A percentile compares a stretch with the other conserved stretches of the same genome.
Evolutionary conservation across 306 rosid species (phyloP).

Genomic region (Carpinus fangiana): DNA sequence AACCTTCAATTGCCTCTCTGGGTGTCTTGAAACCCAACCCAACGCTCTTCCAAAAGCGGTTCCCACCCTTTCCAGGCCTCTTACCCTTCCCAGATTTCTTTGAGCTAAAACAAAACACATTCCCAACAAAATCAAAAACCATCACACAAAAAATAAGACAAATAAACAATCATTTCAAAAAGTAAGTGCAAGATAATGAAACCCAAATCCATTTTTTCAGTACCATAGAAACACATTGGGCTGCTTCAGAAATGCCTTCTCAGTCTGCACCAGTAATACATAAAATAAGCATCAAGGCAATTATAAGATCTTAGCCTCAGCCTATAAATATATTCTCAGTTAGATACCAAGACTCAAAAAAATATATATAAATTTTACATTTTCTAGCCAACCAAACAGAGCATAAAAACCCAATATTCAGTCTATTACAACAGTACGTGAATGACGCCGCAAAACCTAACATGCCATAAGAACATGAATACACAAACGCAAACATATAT

Average conservation of each 20-base stretch:
- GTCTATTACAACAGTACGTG: neutral
- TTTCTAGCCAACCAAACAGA: neutral
- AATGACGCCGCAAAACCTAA: neutral
- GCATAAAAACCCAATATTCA: neutral
- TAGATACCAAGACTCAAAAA: neutral
- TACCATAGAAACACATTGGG: slow-evolving; percentile 55
- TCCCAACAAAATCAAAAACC: neutral
- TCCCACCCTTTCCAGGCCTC: slow-evolving; percentile 68
- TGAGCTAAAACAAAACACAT: slow-evolving; percentile 29
- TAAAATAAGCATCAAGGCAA: neutral
- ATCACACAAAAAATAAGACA: neutral
- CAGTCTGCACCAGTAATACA: slow-evolving; percentile 39
- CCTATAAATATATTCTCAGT: too few relatives aligned
- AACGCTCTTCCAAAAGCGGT: slow-evolving; percentile 54
- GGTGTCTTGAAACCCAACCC: slow-evolving; percentile 73
- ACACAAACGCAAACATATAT: neutral
- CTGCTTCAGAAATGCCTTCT: slow-evolving; percentile 62
- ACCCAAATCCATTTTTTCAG: neutral
- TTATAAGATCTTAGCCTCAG: too few relatives aligned
- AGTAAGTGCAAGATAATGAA: neutral
- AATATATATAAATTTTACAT: neutral
- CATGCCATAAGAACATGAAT: neutral
- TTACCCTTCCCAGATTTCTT: slow-evolving; percentile 54
- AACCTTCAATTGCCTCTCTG: slow-evolving; percentile 64
- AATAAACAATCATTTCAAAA: neutral